Base-by-base conservation (phyloP, 192 early-diverging fungal genomes). In the Backusella sp. region DNA sequence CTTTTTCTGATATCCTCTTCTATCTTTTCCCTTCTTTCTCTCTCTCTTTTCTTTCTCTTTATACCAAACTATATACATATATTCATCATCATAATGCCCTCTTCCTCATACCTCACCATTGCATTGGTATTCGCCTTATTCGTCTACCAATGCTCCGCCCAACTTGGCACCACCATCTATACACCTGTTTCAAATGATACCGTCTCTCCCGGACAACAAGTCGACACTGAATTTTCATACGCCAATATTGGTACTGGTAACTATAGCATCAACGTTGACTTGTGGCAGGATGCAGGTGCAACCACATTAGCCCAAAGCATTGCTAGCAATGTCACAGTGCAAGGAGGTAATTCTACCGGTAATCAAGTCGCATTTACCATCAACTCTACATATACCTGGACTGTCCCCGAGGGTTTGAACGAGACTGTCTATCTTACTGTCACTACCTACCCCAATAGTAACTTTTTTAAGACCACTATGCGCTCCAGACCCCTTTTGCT, bases 221-320 rank as follows among this genome's bases (percentile, higher is more conserved):
- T 80, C 26, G 46, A 76, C 11, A 80, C 76, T 37, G 66, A 23
- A 15, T 76, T 72, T 28, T 9, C 26, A 23, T 80, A 80, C 72
- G 28, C 37, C 21, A 80, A 80, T 19, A 59, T 80, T 21, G 79
- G 79, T 42, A 76, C 37, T 46, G 79, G 79, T 17, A 72, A 73
- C 8, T 80, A 80, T 14, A 37, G 11, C 4, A 71, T 80, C 3
- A 53, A 74, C 41, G 36, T 80, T 4, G 28, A 35, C 49, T 37
- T 67, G 5, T 76, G 70, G 73, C 72, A 76, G 30, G 53, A 71
- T 72, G 7, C 30, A 2, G 15, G 70, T 14, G 70, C 68, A 6
- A 70, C 28, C 19, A n/a, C 56, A 11, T 37, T 52, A 9, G 66
- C 65, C 26, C 15, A 68, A 26, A 73, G 37, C 41, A 73, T 78